phyloP scores from a whole-genome alignment of 495 filamentous ascomycete genomes.

The Aspergillus avenaceus region DNA sequence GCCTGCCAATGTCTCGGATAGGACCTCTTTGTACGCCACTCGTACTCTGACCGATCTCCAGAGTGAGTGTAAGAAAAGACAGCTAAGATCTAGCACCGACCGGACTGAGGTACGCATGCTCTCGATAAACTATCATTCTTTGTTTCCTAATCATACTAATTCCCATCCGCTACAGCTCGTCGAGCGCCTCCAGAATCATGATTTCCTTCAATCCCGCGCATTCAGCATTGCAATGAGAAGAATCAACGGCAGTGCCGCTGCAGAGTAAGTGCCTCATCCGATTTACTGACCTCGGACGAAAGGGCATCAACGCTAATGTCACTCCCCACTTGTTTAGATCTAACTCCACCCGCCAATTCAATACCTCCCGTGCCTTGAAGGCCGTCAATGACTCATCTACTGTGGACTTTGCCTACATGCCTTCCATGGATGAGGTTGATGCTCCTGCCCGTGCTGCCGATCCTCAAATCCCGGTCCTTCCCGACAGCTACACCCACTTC shows the following conservation, averaged over 20 bases:
- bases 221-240: slow-evolving; percentile 51
- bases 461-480: slow-evolving; percentile 51
- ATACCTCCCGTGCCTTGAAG: slow-evolving; percentile 53
- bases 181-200: slow-evolving; percentile 50
- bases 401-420: slow-evolving; percentile 63
- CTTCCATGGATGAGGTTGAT: slow-evolving; percentile 44
- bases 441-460: slow-evolving; percentile 20
- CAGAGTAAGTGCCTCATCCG: slow-evolving; percentile 29
- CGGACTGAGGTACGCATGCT: slow-evolving; percentile 32
- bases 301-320: slow-evolving; percentile 17
- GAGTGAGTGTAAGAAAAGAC: slow-evolving; percentile 35
- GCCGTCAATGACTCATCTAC: slow-evolving; percentile 54
- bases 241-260: slow-evolving; percentile 38
- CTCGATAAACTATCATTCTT: not conserved
- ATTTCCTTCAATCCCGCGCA: slow-evolving; percentile 47
- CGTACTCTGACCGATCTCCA: slow-evolving; percentile 37
- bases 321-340: slow-evolving; percentile 11
- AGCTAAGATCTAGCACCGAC: slow-evolving; percentile 27
- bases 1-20: slow-evolving; percentile 31
- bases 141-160: slow-evolving; percentile 5
- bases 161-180: slow-evolving; percentile 32
- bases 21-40: slow-evolving; percentile 32
- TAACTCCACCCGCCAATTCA: slow-evolving; percentile 49
- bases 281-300: slow-evolving; percentile 1
- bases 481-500: slow-evolving; percentile 36